phyloP scores from a whole-genome alignment of 2,329 filamentous ascomycete genomes.

The Colletotrichum lindemuthianum region DNA sequence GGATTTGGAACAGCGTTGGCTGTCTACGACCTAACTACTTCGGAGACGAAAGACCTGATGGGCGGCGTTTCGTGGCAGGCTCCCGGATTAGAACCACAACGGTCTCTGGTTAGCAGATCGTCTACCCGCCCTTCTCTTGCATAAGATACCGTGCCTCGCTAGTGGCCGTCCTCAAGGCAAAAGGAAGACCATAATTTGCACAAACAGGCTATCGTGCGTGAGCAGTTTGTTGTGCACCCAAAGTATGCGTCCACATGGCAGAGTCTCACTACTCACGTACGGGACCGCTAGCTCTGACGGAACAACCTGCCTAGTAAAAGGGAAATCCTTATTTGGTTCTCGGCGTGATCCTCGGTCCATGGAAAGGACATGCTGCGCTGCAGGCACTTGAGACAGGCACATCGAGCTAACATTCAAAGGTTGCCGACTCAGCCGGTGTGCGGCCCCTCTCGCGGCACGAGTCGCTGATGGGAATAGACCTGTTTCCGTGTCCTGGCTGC shows the following conservation, averaged over 20 bases:
- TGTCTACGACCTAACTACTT: not conserved
- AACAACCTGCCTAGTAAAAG: too few relatives aligned
- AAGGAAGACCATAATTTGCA: too few relatives aligned
- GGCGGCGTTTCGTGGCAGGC: not conserved
- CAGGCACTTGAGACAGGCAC: conserved; percentile 7
- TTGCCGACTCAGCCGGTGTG: conserved; percentile 10
- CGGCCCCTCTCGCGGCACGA: conserved; percentile 1
- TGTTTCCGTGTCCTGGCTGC: conserved; percentile 18
- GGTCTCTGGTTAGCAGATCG: conserved; percentile 18
- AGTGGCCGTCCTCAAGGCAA: not conserved
- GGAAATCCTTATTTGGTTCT: conserved; percentile 2
- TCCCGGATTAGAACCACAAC: conserved; percentile 11
- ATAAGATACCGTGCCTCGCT: conserved; percentile 5
- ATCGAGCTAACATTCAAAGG: not conserved
- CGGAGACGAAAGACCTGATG: conserved; percentile 9
- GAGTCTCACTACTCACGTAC: not conserved
- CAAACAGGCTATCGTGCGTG: too few relatives aligned
- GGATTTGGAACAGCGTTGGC: not conserved
- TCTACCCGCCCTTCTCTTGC: conserved; percentile 11
- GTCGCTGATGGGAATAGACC: conserved; percentile 3
- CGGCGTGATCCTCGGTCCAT: conserved; percentile 11
- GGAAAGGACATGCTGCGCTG: not conserved
- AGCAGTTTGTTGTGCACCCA: too few relatives aligned
- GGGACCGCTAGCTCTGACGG: too few relatives aligned
- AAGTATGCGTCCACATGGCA: not conserved